These are phyloP conservation scores for Aquilaria malaccensis DNA, from an alignment of 345 rosid species.

Conservation along the genomic window DNA sequence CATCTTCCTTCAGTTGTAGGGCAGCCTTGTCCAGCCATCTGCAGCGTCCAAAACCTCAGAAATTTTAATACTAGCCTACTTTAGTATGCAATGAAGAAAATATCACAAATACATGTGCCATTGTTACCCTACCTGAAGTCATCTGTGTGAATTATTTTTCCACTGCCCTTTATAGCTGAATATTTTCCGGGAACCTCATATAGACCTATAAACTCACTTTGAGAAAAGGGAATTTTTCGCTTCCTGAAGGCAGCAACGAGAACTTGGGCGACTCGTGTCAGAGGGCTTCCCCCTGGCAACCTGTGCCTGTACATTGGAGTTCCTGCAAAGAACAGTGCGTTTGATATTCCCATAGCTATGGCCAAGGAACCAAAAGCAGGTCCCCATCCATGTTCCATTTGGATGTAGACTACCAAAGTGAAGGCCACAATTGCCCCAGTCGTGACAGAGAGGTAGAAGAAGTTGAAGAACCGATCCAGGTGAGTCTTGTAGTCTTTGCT, in stretches of 20 bases:
- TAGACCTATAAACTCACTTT: constrained; percentile 67
- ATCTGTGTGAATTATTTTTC: constrained; percentile 64
- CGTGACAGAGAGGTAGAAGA: constrained; percentile 83
- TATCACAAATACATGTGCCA: neutral
- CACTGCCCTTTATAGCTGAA: constrained; percentile 76
- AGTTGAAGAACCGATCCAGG: constrained; percentile 90
- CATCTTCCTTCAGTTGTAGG: constrained; percentile 72
- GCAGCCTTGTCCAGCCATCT: constrained; percentile 94
- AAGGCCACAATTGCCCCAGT: constrained; percentile 81
- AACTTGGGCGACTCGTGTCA: constrained; percentile 86
- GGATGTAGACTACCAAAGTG: constrained; percentile 82
- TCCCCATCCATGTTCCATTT: constrained; percentile 79
- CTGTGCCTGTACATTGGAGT: constrained; percentile 88
- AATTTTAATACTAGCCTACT: neutral
- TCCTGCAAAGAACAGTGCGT: constrained; percentile 66
- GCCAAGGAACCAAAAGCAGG: constrained; percentile 83
- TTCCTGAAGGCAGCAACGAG: constrained; percentile 70
- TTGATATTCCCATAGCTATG: constrained; percentile 82
- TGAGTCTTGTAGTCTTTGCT: constrained; percentile 63
- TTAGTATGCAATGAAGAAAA: too few relatives aligned
- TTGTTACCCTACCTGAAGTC: constrained; percentile 42
- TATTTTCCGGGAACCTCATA: constrained; percentile 69
- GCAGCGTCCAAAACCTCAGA: constrained; percentile 5
- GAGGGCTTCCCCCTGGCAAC: constrained; percentile 94
- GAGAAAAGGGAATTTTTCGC: constrained; percentile 48